Conservation (phyloP, 148 eudicot genomes). For the Spergularia marina region DNA sequence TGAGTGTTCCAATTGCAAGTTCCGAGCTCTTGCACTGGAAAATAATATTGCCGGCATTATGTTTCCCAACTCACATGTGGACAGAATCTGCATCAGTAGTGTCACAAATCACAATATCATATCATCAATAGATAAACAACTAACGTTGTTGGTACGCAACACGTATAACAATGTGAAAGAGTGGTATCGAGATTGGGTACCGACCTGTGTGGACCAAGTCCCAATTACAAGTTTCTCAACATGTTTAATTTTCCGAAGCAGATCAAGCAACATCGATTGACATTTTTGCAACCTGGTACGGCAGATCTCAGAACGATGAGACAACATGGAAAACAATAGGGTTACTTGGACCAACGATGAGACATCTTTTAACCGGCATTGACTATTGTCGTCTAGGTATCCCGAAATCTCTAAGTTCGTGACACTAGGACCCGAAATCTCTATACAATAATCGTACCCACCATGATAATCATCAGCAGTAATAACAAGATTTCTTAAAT, state of each 20-base stretch:
- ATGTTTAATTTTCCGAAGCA: constrained; percentile 13
- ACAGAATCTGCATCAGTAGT: constrained; percentile 3
- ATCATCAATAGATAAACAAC: too few relatives aligned
- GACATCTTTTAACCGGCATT: constrained; percentile 1
- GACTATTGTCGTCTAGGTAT: background rate
- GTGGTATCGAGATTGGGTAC: background rate
- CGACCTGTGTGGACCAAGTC: constrained; percentile 19
- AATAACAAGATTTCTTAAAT: constrained; percentile 5
- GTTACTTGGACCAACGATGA: constrained; percentile 9
- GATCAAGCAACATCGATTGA: background rate
- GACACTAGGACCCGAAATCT: constrained; percentile 8
- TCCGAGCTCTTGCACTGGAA: constrained; percentile 4
- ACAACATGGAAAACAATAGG: background rate
- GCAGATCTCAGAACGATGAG: too few relatives aligned
- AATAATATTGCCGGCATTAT: background rate
- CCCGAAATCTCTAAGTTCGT: constrained; percentile 14
- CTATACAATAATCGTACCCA: background rate
- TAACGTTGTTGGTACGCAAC: too few relatives aligned
- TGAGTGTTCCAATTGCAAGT: background rate
- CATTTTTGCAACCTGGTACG: background rate
- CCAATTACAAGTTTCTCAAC: constrained; percentile 7
- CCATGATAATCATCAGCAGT: background rate
- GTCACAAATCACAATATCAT: too few relatives aligned
- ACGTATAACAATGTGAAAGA: background rate
- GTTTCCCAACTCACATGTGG: background rate